Evolutionary conservation across 306 rosid species (phyloP).

Genomic region (Pyrus communis): DNA sequence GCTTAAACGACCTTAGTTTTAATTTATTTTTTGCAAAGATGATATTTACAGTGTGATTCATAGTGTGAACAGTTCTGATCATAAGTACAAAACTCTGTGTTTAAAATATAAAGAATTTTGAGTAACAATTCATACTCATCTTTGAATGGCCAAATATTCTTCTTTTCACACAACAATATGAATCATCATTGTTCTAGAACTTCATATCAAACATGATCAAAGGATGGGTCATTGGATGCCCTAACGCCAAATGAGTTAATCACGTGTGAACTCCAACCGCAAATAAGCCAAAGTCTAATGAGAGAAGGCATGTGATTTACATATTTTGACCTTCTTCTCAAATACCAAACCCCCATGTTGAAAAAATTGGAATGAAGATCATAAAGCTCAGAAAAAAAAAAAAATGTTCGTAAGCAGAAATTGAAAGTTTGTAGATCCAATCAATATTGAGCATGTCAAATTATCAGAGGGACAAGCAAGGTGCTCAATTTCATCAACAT

Average conservation of each 20-base stretch:
- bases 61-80: no score
- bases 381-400: neutral
- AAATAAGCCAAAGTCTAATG: neutral
- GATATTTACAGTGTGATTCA: no score
- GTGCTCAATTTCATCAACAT: no score
- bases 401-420: neutral
- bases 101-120: no score
- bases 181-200: neutral
- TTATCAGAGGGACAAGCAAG: no score
- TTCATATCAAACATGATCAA: neutral
- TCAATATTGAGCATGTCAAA: neutral
- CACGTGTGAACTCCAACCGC: neutral
- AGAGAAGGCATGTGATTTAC: neutral
- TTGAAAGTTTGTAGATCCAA: neutral
- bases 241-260: neutral
- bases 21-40: no score
- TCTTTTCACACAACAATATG: neutral
- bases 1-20: no score
- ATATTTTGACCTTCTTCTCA: constrained; percentile 8
- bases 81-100: no score
- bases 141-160: no score
- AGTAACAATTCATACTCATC: no score
- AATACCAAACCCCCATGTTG: constrained; percentile 43
- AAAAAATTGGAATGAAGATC: neutral
- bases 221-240: neutral